A percentile compares a stretch with the other conserved stretches of the same genome.
Conservation (phyloP, 805 yeast species). For the Nakazawaea holstii region DNA sequence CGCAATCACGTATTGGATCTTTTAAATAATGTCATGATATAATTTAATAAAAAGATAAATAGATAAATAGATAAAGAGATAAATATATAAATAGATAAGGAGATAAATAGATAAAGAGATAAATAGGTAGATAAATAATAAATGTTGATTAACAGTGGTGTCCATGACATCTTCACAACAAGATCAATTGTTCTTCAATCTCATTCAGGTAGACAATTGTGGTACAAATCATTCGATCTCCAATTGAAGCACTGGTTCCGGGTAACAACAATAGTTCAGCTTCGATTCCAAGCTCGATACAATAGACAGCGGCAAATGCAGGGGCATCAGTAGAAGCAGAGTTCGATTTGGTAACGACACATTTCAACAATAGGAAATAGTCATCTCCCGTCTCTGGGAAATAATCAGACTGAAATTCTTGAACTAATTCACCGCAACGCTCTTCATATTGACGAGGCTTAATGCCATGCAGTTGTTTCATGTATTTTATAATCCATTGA, state of each 20-base stretch:
- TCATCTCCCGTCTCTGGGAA: constrained; percentile 11
- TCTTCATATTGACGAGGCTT: constrained; percentile 14
- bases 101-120: background rate
- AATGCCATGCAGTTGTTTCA: constrained; percentile 2
- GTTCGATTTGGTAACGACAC: constrained; percentile 33
- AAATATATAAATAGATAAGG: background rate
- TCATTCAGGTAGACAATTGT: constrained; percentile 38
- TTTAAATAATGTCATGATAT: background rate
- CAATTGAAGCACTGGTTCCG: constrained; percentile 26
- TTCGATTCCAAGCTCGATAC: constrained; percentile 40
- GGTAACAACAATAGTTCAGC: constrained; percentile 32
- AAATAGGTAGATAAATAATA: background rate
- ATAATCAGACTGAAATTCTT: constrained; percentile 15
- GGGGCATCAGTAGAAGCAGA: constrained; percentile 22
- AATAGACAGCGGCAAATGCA: constrained; percentile 33
- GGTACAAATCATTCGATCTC: constrained; percentile 41
- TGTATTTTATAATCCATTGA: constrained; percentile 21
- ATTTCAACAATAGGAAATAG: constrained; percentile 27
- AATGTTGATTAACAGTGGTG: background rate
- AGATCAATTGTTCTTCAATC: constrained; percentile 32
- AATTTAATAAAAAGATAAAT: background rate
- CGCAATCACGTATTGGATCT: too few relatives aligned
- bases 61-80: background rate
- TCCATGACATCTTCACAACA: constrained; percentile 17
- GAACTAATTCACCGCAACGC: constrained; percentile 21